Conservation (phyloP, 257 asterid species). For the Gentiana dahurica region DNA sequence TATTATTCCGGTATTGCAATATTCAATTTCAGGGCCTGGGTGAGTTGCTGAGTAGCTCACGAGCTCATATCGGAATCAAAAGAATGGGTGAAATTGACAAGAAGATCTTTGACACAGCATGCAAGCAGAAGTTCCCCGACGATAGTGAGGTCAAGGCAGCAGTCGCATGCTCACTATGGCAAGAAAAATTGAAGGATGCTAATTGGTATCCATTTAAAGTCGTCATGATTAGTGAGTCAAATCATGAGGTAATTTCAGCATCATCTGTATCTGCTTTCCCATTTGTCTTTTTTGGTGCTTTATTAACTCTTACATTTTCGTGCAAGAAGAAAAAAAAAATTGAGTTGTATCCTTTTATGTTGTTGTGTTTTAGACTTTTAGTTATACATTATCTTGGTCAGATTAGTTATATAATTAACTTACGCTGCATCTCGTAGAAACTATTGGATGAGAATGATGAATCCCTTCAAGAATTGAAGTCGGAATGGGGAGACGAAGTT, state of each 20-base stretch:
- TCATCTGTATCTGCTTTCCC: not conserved
- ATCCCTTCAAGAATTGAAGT: constrained; percentile 13
- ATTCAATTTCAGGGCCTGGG: constrained; percentile 32
- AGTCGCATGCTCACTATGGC: constrained; percentile 55
- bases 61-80: constrained; percentile 41
- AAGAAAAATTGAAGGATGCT: constrained; percentile 43
- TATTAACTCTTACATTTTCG: not conserved
- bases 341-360: not conserved
- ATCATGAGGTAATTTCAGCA: constrained; percentile 25
- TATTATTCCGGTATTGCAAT: constrained; percentile 2
- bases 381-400: no score
- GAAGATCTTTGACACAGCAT: constrained; percentile 39
- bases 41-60: constrained; percentile 25
- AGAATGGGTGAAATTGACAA: constrained; percentile 64
- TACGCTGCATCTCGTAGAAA: constrained; percentile 12
- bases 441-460: constrained; percentile 23
- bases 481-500: constrained; percentile 28
- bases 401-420: not conserved
- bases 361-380: not conserved
- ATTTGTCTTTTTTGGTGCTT: not conserved
- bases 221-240: constrained; percentile 25
- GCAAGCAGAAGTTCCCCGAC: constrained; percentile 37
- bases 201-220: constrained; percentile 64
- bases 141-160: constrained; percentile 52
- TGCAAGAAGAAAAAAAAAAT: not conserved